Conservation (phyloP, 148 eudicot genomes). For the Chenopodium formosanum region DNA sequence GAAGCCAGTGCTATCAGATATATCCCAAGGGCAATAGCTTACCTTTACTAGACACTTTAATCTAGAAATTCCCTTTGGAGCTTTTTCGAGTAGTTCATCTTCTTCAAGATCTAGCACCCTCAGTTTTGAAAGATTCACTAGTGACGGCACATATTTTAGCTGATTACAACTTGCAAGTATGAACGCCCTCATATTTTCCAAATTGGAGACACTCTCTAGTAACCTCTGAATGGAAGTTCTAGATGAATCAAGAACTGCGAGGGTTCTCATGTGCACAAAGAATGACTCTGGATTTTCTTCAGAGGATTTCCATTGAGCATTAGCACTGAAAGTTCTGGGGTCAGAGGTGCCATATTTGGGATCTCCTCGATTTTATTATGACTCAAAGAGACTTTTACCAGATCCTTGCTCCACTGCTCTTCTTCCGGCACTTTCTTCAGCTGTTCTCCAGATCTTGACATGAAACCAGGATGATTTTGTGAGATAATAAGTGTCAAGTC, state of each 20-base stretch:
- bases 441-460: slow-evolving; percentile 16
- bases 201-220: slow-evolving; percentile 17
- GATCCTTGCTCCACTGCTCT: slow-evolving; percentile 29
- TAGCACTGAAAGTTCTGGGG: slow-evolving; percentile 25
- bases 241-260: slow-evolving; percentile 33
- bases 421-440: slow-evolving; percentile 22
- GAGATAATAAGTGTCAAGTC: slow-evolving; percentile 7
- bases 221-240: slow-evolving; percentile 20
- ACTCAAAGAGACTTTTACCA: slow-evolving; percentile 31
- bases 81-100: background rate
- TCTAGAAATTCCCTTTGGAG: slow-evolving; percentile 10
- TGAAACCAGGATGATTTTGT: slow-evolving; percentile 12
- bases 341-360: background rate
- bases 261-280: slow-evolving; percentile 21
- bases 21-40: background rate
- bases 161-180: background rate
- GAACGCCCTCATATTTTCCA: slow-evolving; percentile 22
- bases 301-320: slow-evolving; percentile 11
- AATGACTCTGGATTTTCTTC: slow-evolving; percentile 15
- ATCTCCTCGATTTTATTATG: slow-evolving; percentile 11
- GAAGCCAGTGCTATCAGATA: background rate
- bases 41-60: background rate
- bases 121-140: slow-evolving; percentile 19
- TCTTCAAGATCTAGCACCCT: background rate
- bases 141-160: slow-evolving; percentile 10